Conservation (phyloP, 1,284 basidiomycete genomes). For the Cryptococcus sp. region DNA sequence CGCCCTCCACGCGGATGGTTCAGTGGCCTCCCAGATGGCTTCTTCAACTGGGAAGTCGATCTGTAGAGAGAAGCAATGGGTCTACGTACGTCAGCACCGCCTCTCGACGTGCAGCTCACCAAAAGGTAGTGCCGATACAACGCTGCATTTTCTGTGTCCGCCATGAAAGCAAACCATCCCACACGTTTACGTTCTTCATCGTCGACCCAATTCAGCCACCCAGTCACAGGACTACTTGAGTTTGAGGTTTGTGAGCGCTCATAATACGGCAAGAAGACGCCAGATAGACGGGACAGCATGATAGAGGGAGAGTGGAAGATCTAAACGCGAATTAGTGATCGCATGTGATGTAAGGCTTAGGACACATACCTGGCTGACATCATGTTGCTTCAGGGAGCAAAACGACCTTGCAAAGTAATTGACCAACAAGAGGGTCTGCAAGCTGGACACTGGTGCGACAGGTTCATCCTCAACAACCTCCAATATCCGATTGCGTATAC, state of each 20-base stretch:
- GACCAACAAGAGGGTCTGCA: slow-evolving; percentile 30
- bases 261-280: slow-evolving; percentile 20
- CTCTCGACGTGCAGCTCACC: slow-evolving; percentile 6
- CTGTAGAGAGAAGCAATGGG: slow-evolving; percentile 20
- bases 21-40: slow-evolving; percentile 16
- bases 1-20: slow-evolving; percentile 18
- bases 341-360: neutral
- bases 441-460: slow-evolving; percentile 10
- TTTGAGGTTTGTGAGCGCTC: slow-evolving; percentile 4
- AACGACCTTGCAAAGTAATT: slow-evolving; percentile 33
- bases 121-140: slow-evolving; percentile 23
- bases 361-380: slow-evolving; percentile 23
- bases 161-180: slow-evolving; percentile 34
- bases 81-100: slow-evolving; percentile 4
- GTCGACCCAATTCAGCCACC: slow-evolving; percentile 31
- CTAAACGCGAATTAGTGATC: slow-evolving; percentile 3
- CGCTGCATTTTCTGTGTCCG: slow-evolving; percentile 33
- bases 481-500: slow-evolving; percentile 26
- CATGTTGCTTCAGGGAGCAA: slow-evolving; percentile 30
- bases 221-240: slow-evolving; percentile 15
- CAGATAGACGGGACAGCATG: slow-evolving; percentile 23
- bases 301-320: slow-evolving; percentile 34
- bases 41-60: slow-evolving; percentile 18
- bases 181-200: slow-evolving; percentile 29
- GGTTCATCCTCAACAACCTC: slow-evolving; percentile 32